Percentiles rank a stretch among this genome's conserved stretches.
Evolutionary conservation across 768 basidiomycete species (phyloP).

Genomic region (Collybia sp.): DNA sequence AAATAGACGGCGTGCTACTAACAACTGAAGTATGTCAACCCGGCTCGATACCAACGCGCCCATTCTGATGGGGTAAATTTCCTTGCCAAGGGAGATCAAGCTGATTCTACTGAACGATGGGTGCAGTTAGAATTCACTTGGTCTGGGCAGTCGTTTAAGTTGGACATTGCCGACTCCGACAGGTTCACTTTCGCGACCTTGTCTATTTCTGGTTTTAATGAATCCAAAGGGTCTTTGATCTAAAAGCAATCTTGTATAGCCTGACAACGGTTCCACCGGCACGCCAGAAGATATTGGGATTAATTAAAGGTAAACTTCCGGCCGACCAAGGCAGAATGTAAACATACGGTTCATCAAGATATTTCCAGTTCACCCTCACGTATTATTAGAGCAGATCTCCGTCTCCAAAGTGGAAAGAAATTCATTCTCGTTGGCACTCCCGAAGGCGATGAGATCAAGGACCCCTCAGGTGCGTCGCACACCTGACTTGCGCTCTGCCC

Average conservation of each 20-base stretch:
- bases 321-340: slow-evolving; percentile 68
- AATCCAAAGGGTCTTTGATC: slow-evolving; percentile 60
- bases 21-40: too few relatives aligned
- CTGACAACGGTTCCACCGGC: slow-evolving; percentile 79
- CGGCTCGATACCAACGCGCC: too few relatives aligned
- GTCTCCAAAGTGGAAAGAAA: slow-evolving; percentile 57
- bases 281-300: slow-evolving; percentile 82
- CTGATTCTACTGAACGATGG: slow-evolving; percentile 40
- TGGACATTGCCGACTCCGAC: slow-evolving; percentile 75
- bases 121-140: slow-evolving; percentile 65
- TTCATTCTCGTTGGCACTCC: slow-evolving; percentile 88
- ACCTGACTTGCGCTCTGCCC: not conserved
- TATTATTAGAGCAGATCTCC: slow-evolving; percentile 48
- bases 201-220: not conserved
- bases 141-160: slow-evolving; percentile 60
- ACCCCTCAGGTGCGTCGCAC: slow-evolving; percentile 51
- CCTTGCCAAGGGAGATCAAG: too few relatives aligned
- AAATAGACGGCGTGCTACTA: too few relatives aligned
- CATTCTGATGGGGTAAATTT: too few relatives aligned
- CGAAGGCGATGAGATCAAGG: slow-evolving; percentile 81
- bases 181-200: slow-evolving; percentile 37
- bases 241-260: slow-evolving; percentile 61
- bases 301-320: slow-evolving; percentile 81
- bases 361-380: slow-evolving; percentile 5
- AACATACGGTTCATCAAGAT: slow-evolving; percentile 7